Base-by-base conservation (phyloP, 345 rosid genomes). In the Brassica cretica region DNA sequence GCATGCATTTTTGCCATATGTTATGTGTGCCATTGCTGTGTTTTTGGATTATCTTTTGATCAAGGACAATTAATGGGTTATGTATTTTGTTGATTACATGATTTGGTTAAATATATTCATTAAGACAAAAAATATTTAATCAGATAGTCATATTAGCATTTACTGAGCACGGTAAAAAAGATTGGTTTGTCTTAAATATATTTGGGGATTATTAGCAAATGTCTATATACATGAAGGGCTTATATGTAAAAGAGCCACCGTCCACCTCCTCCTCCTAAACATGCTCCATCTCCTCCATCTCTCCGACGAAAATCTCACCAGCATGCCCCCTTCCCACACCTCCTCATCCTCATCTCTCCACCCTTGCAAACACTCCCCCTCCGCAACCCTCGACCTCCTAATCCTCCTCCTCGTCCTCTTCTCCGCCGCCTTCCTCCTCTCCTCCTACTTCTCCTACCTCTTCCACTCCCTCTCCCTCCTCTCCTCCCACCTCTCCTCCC, bases 381-480 rank as follows among this genome's bases (percentile, higher is more conserved):
- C 94, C 2, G 94, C 92, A 25, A 90, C 96, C 70, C 92, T 94
- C 2, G 96, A 92, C 89, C 86, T 94, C 39, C 80, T 94, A 2
- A 89, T 94, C 83, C 86, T 94, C 32, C 74, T 89, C 78, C 85
- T 90, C 59, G 96, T 89, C 75, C 87, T 92, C 75, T 85, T 92
- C 86, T 87, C 97, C 1, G 92, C 91, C 18, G 75, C 92, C 18
- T 93, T 90, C 83, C 90, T 91, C 74, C 64, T 94, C 80, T 85
- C 88, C 32, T 94, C 97, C 44, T 89, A 89, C 88, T 87, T 92
- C 85, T 89, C 95, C 32, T 92, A 92, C 83, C 83, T 94, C 84
- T 87, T 92, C 82, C 81, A 89, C 79, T 88, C 97, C 25, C 84
- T 92, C 49, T 84, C 97, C 27, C 89, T 87, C 81, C 90, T 89